Percentiles rank a stretch among this genome's conserved stretches.
phyloP scores from a whole-genome alignment of 1,139 yeast species.

The Lodderomyces beijingensis region DNA sequence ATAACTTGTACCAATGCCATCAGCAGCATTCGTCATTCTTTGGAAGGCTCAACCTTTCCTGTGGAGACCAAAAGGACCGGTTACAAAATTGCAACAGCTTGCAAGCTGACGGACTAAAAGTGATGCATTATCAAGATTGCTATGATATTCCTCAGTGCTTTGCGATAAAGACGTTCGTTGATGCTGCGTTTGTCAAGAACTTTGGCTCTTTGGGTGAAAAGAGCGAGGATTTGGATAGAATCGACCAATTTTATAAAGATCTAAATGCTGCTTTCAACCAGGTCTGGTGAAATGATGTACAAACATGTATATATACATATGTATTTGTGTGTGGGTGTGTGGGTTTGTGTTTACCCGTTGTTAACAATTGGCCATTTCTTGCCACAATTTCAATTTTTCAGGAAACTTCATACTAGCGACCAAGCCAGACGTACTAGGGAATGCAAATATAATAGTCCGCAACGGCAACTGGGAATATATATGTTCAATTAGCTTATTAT shows the following conservation, averaged over 20 bases:
- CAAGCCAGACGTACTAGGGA: conserved; percentile 77
- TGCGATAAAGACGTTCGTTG: conserved; percentile 34
- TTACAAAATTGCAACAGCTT: conserved; percentile 25
- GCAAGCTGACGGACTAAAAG: conserved; percentile 33
- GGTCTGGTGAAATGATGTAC: conserved; percentile 32
- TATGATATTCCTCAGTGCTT: conserved; percentile 35
- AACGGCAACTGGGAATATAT: conserved; percentile 12
- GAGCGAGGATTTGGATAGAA: conserved; percentile 22
- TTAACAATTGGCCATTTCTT: conserved; percentile 12
- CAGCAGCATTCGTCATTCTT: conserved; percentile 11
- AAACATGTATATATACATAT: background rate
- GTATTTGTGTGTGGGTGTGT: background rate
- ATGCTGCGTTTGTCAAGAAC: conserved; percentile 32
- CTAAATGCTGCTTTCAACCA: conserved; percentile 30
- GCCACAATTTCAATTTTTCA: conserved; percentile 51
- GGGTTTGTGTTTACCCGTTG: background rate
- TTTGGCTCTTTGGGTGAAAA: conserved; percentile 39
- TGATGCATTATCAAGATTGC: conserved; percentile 38
- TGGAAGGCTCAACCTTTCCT: conserved; percentile 4
- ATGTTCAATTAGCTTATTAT: conserved; percentile 16
- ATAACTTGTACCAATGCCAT: conserved; percentile 35
- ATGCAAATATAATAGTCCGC: conserved; percentile 41
- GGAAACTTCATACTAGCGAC: conserved; percentile 49
- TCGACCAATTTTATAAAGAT: conserved; percentile 25
- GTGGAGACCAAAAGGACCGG: conserved; percentile 4